phyloP scores from a whole-genome alignment of 192 early-diverging fungal species.

The Phlyctochytrium arcticum region DNA sequence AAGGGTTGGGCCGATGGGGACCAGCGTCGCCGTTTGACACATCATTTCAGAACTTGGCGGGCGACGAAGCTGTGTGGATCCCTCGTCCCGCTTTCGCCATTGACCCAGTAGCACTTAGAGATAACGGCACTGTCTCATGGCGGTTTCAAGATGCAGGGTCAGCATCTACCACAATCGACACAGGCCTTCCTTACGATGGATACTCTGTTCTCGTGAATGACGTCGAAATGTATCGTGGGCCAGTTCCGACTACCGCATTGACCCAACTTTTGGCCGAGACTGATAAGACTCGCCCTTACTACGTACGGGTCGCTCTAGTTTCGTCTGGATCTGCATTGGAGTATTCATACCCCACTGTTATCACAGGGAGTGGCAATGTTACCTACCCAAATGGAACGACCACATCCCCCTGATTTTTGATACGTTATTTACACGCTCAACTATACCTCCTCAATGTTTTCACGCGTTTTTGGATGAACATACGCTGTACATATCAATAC shows the following conservation, averaged over 20 bases:
- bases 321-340: constrained; percentile 15
- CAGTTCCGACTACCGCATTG: neutral
- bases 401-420: neutral
- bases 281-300: neutral
- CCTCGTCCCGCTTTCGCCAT: constrained; percentile 13
- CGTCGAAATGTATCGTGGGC: constrained; percentile 31
- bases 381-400: constrained; percentile 17
- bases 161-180: neutral
- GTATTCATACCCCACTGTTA: constrained; percentile 22
- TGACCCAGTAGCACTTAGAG: neutral
- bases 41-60: constrained; percentile 21
- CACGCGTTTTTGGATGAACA: too few species aligned
- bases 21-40: constrained; percentile 34
- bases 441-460: too few species aligned
- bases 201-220: constrained; percentile 29
- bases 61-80: constrained; percentile 7
- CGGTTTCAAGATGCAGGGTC: neutral
- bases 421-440: neutral
- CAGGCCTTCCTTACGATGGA: constrained; percentile 17
- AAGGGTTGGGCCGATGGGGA: constrained; percentile 29
- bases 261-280: neutral
- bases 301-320: constrained; percentile 30
- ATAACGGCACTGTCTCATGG: constrained; percentile 17
- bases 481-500: too few species aligned
- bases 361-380: constrained; percentile 15